phyloP scores from a whole-genome alignment of 2,329 filamentous ascomycete genomes.

The Aureobasidium zeae region DNA sequence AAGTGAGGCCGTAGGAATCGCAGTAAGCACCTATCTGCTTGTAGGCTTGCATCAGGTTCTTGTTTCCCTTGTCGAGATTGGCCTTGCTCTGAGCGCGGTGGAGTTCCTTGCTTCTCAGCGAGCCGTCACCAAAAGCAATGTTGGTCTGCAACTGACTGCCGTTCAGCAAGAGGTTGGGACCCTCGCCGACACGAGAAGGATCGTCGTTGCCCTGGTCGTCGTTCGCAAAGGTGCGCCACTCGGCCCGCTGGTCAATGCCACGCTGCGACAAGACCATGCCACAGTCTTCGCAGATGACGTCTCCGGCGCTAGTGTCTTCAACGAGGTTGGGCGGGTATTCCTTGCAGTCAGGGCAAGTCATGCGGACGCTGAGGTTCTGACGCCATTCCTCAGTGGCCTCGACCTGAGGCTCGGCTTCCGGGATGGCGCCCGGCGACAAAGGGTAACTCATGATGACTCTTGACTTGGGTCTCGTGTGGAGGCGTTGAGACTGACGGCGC shows the following conservation, averaged over 20 bases:
- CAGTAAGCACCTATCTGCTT: constrained; percentile 82
- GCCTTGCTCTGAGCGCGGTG: constrained; percentile 76
- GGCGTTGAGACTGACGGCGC: constrained; percentile 33
- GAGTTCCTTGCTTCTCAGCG: constrained; percentile 62
- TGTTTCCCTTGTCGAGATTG: constrained; percentile 72
- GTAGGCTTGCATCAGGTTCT: constrained; percentile 69
- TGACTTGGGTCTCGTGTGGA: constrained; percentile 21
- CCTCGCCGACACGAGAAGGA: constrained; percentile 94
- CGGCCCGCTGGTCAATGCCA: constrained; percentile 89
- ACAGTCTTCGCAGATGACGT: constrained; percentile 87
- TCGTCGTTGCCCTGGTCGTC: constrained; percentile 96
- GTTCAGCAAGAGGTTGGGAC: constrained; percentile 79
- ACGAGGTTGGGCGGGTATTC: constrained; percentile 85
- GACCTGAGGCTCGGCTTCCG: constrained; percentile 29
- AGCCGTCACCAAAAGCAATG: constrained; percentile 73
- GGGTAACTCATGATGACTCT: constrained; percentile 27
- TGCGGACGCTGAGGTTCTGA: constrained; percentile 76
- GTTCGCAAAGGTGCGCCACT: constrained; percentile 98
- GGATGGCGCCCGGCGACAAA: constrained; percentile 39
- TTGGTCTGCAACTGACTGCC: constrained; percentile 81
- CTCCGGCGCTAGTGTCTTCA: constrained; percentile 84
- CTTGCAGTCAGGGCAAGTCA: constrained; percentile 85
- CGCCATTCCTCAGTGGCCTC: constrained; percentile 47
- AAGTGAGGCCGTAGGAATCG: constrained; percentile 72
- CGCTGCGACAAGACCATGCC: constrained; percentile 83